Conservation (phyloP, 2,329 filamentous ascomycete genomes). For the Coniochaeta hoffmannii region DNA sequence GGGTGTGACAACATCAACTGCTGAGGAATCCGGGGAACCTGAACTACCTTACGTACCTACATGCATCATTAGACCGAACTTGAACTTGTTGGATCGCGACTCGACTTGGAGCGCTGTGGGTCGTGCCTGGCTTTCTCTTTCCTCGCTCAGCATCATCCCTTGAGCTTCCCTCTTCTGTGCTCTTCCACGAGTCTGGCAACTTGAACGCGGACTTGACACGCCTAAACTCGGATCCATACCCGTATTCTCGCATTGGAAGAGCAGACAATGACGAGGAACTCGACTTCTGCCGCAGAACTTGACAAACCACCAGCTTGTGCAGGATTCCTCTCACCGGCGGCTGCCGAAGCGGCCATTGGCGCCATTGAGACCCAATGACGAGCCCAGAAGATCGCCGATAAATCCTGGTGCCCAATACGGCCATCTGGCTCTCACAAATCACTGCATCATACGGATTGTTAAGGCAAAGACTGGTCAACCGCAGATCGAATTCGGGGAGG, state of each 20-base stretch:
- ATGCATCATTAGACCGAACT: not conserved
- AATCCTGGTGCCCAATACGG: not conserved
- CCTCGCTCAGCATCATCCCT: not conserved
- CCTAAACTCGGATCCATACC: not conserved
- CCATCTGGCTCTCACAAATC: not conserved
- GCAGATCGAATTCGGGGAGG: not conserved
- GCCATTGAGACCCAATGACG: not conserved
- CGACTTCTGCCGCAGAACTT: not conserved
- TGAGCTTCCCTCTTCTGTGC: not conserved
- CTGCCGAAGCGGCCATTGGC: not conserved
- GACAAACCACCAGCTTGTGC: not conserved
- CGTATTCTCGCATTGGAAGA: not conserved
- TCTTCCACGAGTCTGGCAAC: not conserved
- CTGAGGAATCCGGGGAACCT: not conserved
- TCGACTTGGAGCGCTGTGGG: not conserved
- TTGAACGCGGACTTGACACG: not conserved
- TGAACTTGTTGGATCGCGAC: not conserved
- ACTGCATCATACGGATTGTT: not conserved
- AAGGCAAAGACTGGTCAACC: not conserved
- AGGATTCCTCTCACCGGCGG: not conserved
- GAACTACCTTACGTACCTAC: not conserved
- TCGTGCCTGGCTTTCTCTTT: not conserved
- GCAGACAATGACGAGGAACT: not conserved
- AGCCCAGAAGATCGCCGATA: not conserved
- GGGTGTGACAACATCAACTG: not conserved